Base-by-base conservation (phyloP, 1,284 basidiomycete genomes). In the Rhizoctonia solani region DNA sequence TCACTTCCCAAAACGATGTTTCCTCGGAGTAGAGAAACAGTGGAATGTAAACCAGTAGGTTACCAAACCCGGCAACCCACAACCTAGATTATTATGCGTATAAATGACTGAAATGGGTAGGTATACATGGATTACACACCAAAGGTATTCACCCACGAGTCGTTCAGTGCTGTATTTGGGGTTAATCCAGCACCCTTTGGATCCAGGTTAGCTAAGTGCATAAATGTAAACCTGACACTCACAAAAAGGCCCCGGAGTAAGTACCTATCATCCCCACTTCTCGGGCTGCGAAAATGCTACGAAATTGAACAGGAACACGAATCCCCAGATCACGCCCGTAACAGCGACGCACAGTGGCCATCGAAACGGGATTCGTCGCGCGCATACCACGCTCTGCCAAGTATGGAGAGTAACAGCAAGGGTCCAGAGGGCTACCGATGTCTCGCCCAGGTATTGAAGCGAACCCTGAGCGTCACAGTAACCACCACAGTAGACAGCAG, bases 21-120 rank as follows among this genome's bases (percentile, higher is more conserved):
- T 3, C 69, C 69, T 13, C 69, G 55, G 8, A 70, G 69, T 19
- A 56, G 53, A 70, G 54, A 32, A 58, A 70, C 4, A 70, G 67
- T 42, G 67, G 61, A 21, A 67, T 59, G 61, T 70, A 70, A 30
- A 68, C 42, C 21, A 68, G 21, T 16, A 70, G 49, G 46, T 68
- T 68, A 42, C 61, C 41, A 27, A 70, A 44, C 14, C 67, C 67
- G 34, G 52, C 59, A 27, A 68, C 27, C 69, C 69, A 70, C 13
- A 70, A 54, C 59, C 59, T 63, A 23, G 29, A 34, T 21, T n/a
- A 49, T 8, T 47, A 25, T 37, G 23, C 11, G 37, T 8, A 32
- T 27, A 46, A 42, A 25, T 37, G 30, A 14, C n/a, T n/a, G n/a
- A n/a, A n/a, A n/a, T n/a, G n/a, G 2, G 29, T 4, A 37, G 1